phyloP scores from a whole-genome alignment of 345 rosid species.

The Anacardium occidentale region DNA sequence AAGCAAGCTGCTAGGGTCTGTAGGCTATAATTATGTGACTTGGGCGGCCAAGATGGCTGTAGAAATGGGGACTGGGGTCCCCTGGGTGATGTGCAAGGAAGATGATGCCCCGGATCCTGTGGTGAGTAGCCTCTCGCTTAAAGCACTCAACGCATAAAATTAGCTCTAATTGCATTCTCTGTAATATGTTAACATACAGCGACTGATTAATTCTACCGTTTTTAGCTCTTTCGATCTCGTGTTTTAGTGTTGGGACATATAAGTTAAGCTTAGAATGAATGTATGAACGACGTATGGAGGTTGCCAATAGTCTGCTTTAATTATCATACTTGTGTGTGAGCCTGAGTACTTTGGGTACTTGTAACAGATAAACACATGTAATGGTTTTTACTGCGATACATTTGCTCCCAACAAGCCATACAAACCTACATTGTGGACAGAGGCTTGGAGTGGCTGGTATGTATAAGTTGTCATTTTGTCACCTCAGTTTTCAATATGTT shows the following conservation, averaged over 20 bases:
- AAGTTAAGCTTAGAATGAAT: not conserved
- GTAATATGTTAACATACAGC: not conserved
- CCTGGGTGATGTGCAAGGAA: conserved; percentile 99
- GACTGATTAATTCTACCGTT: not conserved
- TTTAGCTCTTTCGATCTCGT: not conserved
- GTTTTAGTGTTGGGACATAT: not conserved
- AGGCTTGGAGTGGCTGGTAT: conserved; percentile 99
- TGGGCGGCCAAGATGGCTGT: conserved; percentile 99
- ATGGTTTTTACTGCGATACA: conserved; percentile 96
- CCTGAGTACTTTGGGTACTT: not conserved
- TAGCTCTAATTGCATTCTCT: not conserved
- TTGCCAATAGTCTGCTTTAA: not conserved
- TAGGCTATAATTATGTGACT: conserved; percentile 77
- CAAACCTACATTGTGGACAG: conserved; percentile 97
- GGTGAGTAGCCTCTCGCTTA: conserved; percentile 36
- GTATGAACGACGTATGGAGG: not conserved
- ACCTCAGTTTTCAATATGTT: conserved; percentile 9
- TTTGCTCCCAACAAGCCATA: conserved; percentile 94
- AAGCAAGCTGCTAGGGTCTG: conserved; percentile 71
- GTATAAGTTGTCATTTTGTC: conserved; percentile 17
- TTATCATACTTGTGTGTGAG: conserved; percentile 17
- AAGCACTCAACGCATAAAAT: not conserved
- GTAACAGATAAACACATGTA: conserved; percentile 92
- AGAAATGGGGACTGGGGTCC: conserved; percentile 81
- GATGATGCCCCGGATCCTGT: conserved; percentile 99